Conservation (phyloP, 768 basidiomycete genomes). For the Kwoniella europaea region DNA sequence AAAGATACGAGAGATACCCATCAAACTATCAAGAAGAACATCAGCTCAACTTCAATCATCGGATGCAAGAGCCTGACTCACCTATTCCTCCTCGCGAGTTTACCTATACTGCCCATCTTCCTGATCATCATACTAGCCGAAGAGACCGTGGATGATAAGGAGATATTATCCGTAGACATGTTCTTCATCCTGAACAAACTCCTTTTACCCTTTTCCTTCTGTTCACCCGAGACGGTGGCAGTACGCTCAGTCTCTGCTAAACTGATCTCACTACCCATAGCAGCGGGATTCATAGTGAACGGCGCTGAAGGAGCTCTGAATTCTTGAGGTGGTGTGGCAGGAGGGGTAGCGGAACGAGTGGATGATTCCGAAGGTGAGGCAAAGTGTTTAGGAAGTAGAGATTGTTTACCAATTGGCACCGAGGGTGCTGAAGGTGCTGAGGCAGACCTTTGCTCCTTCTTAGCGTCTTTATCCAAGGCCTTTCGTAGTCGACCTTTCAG, state of each 20-base stretch:
- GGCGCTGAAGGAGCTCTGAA: constrained; percentile 33
- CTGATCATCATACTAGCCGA: constrained; percentile 95
- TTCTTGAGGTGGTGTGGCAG: constrained; percentile 51
- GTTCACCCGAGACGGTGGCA: constrained; percentile 50
- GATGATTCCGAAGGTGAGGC: constrained; percentile 50
- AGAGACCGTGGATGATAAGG: constrained; percentile 89
- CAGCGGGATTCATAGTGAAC: constrained; percentile 31
- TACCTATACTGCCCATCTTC: constrained; percentile 87
- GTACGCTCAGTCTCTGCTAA: constrained; percentile 50
- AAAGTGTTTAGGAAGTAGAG: constrained; percentile 28
- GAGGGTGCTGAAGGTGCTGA: constrained; percentile 26
- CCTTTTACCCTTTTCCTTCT: constrained; percentile 60
- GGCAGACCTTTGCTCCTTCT: constrained; percentile 27
- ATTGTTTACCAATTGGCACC: constrained; percentile 30
- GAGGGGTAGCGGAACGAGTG: constrained; percentile 48
- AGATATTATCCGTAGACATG: constrained; percentile 91
- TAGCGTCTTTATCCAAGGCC: constrained; percentile 61
- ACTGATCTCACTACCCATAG: constrained; percentile 44
- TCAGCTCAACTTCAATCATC: not conserved
- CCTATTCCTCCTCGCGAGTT: constrained; percentile 79
- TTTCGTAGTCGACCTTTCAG: constrained; percentile 78
- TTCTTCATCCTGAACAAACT: constrained; percentile 90
- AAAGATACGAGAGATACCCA: constrained; percentile 90
- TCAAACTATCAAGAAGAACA: constrained; percentile 63
- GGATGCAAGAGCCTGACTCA: constrained; percentile 25